Percentiles rank a stretch among this genome's conserved stretches.
Evolutionary conservation across 192 early-diverging fungal species (phyloP).

Genomic region (Kappamyces sp.): DNA sequence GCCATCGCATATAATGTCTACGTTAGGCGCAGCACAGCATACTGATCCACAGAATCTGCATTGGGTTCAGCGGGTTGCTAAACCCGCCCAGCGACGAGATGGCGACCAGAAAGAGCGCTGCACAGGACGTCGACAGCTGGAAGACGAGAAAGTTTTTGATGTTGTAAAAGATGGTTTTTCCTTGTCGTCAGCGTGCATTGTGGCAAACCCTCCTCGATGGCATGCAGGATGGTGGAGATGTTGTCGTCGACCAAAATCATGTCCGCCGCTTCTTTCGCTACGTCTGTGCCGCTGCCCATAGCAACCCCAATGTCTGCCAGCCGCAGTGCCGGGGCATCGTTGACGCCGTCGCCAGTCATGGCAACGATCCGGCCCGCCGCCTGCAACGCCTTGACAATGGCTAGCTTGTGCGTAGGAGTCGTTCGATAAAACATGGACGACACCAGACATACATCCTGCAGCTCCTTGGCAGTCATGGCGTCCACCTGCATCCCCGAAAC

Average conservation of each 20-base stretch:
- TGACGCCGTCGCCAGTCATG: constrained; percentile 97
- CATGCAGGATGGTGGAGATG: constrained; percentile 80
- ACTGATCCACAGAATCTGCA: constrained; percentile 99
- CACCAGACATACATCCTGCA: constrained; percentile 28
- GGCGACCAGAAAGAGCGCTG: constrained; percentile 85
- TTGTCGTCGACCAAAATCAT: constrained; percentile 97
- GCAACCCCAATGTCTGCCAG: constrained; percentile 95
- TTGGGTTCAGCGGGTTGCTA: constrained; percentile 89
- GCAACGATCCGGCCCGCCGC: constrained; percentile 80
- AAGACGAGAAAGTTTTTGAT: constrained; percentile 96
- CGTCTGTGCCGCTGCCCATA: constrained; percentile 95
- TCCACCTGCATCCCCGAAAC: constrained; percentile 46
- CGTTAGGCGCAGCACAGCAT: constrained; percentile 31
- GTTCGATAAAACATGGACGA: constrained; percentile 63
- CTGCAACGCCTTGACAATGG: constrained; percentile 86
- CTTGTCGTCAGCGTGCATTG: constrained; percentile 24
- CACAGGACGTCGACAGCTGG: constrained; percentile 90
- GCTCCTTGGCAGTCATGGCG: constrained; percentile 24
- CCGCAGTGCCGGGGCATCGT: constrained; percentile 90
- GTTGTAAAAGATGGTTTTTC: constrained; percentile 96
- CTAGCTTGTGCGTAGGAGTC: constrained; percentile 82
- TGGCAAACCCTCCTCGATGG: constrained; percentile 86
- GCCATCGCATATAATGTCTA: constrained; percentile 97
- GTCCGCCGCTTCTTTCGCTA: constrained; percentile 93
- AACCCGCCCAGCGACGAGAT: constrained; percentile 79